These are phyloP conservation scores for Daedaleopsis nitida DNA, from an alignment of 768 basidiomycete species.

Conservation along the genomic window DNA sequence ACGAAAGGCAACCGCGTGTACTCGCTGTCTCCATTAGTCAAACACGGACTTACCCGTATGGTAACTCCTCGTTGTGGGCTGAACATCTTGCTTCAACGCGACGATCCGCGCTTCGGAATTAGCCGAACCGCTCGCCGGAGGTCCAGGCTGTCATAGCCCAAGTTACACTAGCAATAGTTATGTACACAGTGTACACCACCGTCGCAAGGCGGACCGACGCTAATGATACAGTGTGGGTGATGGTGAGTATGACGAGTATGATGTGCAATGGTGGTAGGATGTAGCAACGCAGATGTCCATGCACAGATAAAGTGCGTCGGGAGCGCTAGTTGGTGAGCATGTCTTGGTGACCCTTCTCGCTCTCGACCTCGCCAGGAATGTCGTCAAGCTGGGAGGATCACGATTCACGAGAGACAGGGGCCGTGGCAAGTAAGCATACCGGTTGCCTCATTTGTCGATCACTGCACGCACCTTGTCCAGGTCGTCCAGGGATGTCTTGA, in stretches of 20 bases:
- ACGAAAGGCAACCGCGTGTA: background rate
- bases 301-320: background rate
- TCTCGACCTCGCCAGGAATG: constrained; percentile 66
- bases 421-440: constrained; percentile 29
- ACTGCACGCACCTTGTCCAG: constrained; percentile 68
- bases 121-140: background rate
- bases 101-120: background rate
- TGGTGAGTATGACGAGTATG: background rate
- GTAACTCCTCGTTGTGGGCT: background rate
- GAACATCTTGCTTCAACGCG: background rate
- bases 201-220: background rate
- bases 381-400: constrained; percentile 43
- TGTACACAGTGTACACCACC: too few species aligned
- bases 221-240: background rate
- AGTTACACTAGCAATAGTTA: background rate
- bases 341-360: constrained; percentile 60
- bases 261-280: background rate
- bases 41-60: background rate
- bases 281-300: background rate
- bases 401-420: background rate
- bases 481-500: constrained; percentile 76
- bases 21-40: background rate
- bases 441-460: background rate
- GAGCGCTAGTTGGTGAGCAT: constrained; percentile 30
- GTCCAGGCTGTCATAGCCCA: background rate